A percentile compares a stretch with the other conserved stretches of the same genome.
Conservation (phyloP, 2,329 filamentous ascomycete species). For the Aureobasidium sp. region DNA sequence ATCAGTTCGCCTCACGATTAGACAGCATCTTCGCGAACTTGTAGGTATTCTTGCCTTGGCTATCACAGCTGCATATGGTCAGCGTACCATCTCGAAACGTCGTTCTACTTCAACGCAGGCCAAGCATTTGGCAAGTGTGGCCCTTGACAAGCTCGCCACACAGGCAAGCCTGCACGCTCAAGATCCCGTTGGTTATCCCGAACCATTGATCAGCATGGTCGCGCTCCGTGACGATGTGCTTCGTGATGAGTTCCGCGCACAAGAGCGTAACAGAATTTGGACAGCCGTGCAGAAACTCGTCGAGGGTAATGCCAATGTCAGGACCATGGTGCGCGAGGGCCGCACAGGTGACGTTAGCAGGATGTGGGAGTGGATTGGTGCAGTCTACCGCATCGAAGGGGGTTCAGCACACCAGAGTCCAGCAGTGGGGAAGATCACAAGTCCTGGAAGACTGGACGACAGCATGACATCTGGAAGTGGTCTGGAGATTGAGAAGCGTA, state of each 20-base stretch:
- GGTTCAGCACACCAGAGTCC: constrained; percentile 20
- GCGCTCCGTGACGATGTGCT: constrained; percentile 89
- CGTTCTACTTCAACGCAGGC: constrained; percentile 61
- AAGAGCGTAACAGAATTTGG: constrained; percentile 75
- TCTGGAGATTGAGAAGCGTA: constrained; percentile 26
- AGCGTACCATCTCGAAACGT: constrained; percentile 53
- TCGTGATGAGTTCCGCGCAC: constrained; percentile 67
- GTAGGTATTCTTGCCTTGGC: constrained; percentile 45
- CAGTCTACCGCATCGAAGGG: constrained; percentile 31
- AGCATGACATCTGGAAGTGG: constrained; percentile 20
- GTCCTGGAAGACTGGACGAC: neutral
- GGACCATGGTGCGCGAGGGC: constrained; percentile 61
- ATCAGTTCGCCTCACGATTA: constrained; percentile 70
- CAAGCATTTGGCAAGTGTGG: constrained; percentile 76
- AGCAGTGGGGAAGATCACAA: constrained; percentile 14
- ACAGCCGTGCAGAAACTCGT: constrained; percentile 72
- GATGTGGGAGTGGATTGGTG: constrained; percentile 62
- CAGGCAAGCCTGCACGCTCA: constrained; percentile 73
- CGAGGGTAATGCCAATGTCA: constrained; percentile 87
- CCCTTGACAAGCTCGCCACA: constrained; percentile 69
- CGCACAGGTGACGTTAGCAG: constrained; percentile 47
- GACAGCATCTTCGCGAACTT: constrained; percentile 81
- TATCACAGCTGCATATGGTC: constrained; percentile 51
- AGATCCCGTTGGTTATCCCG: constrained; percentile 53
- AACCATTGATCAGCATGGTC: constrained; percentile 76